Evolutionary conservation across 169 alveolate species (phyloP).

Genomic region (Perkinsus marinus): DNA sequence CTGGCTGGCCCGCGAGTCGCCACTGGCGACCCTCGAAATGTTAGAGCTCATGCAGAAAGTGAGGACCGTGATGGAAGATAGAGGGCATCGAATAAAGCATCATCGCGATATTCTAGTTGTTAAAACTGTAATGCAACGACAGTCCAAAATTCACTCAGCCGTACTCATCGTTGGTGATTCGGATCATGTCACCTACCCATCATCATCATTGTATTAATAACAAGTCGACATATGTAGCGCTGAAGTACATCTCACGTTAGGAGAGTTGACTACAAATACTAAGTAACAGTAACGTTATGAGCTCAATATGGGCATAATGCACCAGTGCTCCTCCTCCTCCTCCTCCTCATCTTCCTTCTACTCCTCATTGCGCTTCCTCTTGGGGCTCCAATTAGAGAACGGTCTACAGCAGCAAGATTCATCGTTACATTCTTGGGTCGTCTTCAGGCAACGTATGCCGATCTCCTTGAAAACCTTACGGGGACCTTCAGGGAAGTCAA

Average conservation of each 20-base stretch:
- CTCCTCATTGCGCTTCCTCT: not conserved
- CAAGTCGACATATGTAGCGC: not conserved
- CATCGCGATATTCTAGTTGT: too few relatives aligned
- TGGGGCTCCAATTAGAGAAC: not conserved
- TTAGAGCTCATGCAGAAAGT: slow-evolving; percentile 45
- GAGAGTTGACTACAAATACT: not conserved
- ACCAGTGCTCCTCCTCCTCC: not conserved
- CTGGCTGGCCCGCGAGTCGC: slow-evolving; percentile 50
- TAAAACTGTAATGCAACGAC: too few relatives aligned
- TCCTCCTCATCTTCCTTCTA: not conserved
- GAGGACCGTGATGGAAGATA: slow-evolving; percentile 4
- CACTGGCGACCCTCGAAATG: slow-evolving; percentile 26
- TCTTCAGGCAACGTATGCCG: not conserved
- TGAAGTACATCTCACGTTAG: not conserved
- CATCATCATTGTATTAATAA: not conserved
- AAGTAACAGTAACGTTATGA: not conserved
- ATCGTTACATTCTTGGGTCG: not conserved
- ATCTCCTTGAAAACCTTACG: not conserved
- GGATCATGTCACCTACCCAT: too few relatives aligned
- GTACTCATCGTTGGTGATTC: too few relatives aligned
- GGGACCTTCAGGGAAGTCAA: not conserved
- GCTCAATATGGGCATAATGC: not conserved
- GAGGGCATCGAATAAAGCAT: too few relatives aligned
- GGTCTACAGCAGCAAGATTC: not conserved
- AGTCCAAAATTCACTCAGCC: too few relatives aligned